These are phyloP conservation scores for Phytophthora capsici DNA, from an alignment of 352 stramenopile species.

Conservation along the genomic window DNA sequence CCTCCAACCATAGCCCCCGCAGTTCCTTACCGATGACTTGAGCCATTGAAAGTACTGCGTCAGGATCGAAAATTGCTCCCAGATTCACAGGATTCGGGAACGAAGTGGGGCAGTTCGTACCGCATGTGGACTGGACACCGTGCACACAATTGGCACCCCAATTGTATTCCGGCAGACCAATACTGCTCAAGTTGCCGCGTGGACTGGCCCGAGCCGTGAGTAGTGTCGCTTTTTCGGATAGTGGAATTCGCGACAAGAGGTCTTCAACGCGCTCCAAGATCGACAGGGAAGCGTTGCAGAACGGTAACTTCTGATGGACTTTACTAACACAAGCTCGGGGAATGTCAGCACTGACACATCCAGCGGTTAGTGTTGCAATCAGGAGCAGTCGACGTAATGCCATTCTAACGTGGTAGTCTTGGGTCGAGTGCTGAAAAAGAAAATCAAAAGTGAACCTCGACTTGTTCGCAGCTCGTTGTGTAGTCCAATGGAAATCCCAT, in stretches of 20 bases:
- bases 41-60: conserved; percentile 74
- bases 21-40: conserved; percentile 81
- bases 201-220: conserved; percentile 65
- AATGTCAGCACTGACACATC: conserved; percentile 23
- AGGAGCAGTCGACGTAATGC: neutral
- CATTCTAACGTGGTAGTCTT: neutral
- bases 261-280: conserved; percentile 64
- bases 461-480: neutral
- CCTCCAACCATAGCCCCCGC: conserved; percentile 65
- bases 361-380: neutral
- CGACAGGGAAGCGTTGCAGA: conserved; percentile 74
- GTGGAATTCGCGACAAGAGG: conserved; percentile 64
- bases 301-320: conserved; percentile 45
- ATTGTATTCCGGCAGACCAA: conserved; percentile 39
- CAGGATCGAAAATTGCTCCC: conserved; percentile 82
- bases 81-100: conserved; percentile 91
- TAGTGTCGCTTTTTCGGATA: conserved; percentile 68
- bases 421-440: conserved; percentile 1
- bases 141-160: conserved; percentile 91
- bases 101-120: conserved; percentile 73
- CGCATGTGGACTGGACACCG: conserved; percentile 81
- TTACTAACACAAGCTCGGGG: conserved; percentile 48
- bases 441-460: conserved; percentile 2
- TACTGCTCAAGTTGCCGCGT: conserved; percentile 60
- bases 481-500: neutral